Base-by-base conservation (phyloP, 768 basidiomycete genomes). In the Pholiota conissans region DNA sequence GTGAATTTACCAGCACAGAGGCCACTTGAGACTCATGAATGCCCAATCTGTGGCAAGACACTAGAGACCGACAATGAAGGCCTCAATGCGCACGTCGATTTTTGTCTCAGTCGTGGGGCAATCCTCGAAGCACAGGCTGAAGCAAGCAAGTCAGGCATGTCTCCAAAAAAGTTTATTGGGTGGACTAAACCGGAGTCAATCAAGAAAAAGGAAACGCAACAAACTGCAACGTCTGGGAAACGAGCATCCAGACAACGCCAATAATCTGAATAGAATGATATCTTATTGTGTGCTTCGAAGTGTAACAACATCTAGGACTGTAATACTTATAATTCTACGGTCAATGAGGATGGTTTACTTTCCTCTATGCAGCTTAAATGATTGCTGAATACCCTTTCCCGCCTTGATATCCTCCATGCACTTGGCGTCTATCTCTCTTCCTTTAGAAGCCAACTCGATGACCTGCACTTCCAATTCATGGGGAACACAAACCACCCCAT, bases 41-140 rank as follows among this genome's bases (percentile, higher is more conserved):
- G 93, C 70, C 93, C 95, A 3, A 76, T 95, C 22, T 95, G 92
- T 64, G 67, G 72, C 24, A 85, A 83, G 66, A 68, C 72, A 11
- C 68, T 93, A 53, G 74, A 80, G 58, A 84, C 81, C 1, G 86
- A 93, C 68, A 97, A 97, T 67, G 77, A 81, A 48, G 86, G 82
- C 4, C 72, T 97, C 30, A 96, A 97, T 67, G 77, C 83, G n/a
- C 94, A 97, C 65, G 79, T 97, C 42, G 94, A 97, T 70, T 90
- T 87, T 65, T 97, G 95, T 66, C 71, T 97, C 50, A 95, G 91
- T 68, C 83, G 84, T 57, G 83, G 81, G 22, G 89, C 85, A 2
- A 94, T 96, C 59, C 73, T 81, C 57, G 82, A 90, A 64, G 90
- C 90, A 0, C 89, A 90, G 55, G 72, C 65, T 18, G 73, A 75